These are phyloP conservation scores for Nepenthes gracilis DNA, from an alignment of 148 eudicot species.

Conservation along the genomic window DNA sequence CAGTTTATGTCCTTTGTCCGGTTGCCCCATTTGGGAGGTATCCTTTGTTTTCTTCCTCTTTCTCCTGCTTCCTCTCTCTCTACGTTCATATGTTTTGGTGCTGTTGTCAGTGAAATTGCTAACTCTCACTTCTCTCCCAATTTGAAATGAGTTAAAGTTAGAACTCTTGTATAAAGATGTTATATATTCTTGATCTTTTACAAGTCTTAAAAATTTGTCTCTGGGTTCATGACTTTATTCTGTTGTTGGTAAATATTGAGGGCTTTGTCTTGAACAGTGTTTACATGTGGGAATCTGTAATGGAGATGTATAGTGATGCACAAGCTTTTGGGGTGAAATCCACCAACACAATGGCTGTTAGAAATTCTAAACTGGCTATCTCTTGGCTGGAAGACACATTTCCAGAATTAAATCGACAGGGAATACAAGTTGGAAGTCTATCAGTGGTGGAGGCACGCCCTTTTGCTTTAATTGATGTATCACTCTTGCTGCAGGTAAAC, in stretches of 20 bases:
- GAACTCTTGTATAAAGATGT: too few relatives aligned
- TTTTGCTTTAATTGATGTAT: constrained; percentile 59
- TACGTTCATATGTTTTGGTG: neutral
- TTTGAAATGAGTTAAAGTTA: too few relatives aligned
- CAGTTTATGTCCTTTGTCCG: constrained; percentile 76
- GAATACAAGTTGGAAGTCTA: constrained; percentile 35
- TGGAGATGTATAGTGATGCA: constrained; percentile 80
- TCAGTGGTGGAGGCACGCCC: constrained; percentile 63
- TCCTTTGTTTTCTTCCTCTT: neutral
- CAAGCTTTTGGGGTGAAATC: constrained; percentile 72
- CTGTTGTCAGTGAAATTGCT: too few relatives aligned
- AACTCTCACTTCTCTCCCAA: too few relatives aligned
- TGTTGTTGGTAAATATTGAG: neutral
- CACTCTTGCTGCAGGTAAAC: constrained; percentile 75
- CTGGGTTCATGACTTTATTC: neutral
- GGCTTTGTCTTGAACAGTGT: constrained; percentile 32
- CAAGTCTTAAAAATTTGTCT: neutral
- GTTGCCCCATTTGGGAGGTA: constrained; percentile 95
- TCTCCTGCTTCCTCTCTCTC: constrained; percentile 3
- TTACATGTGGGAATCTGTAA: constrained; percentile 61
- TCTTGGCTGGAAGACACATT: constrained; percentile 96
- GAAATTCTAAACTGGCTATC: constrained; percentile 63
- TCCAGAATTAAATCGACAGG: constrained; percentile 52
- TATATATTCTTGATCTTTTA: neutral
- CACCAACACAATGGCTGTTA: constrained; percentile 44